phyloP scores from a whole-genome alignment of 805 yeast species.

The Kodamaea fukazawae region DNA sequence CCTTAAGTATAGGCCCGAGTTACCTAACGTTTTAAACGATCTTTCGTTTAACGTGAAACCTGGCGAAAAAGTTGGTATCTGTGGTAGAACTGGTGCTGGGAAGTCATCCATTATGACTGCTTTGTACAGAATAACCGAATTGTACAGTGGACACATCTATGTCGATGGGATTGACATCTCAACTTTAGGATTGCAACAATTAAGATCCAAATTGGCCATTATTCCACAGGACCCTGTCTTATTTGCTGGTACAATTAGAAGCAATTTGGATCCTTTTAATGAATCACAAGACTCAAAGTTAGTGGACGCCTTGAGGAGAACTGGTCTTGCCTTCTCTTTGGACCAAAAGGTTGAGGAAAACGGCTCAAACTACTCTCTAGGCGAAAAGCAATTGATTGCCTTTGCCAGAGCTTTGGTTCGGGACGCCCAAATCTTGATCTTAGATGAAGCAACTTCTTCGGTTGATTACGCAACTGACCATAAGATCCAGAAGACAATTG shows the following conservation, averaged over 20 bases:
- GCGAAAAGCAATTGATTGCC: conserved; percentile 76
- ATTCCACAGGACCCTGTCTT: conserved; percentile 73
- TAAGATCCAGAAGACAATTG: conserved; percentile 71
- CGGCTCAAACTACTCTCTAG: conserved; percentile 69
- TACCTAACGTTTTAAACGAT: conserved; percentile 56
- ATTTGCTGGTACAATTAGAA: conserved; percentile 55
- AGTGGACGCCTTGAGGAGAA: conserved; percentile 57
- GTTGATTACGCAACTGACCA: conserved; percentile 87
- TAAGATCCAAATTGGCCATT: conserved; percentile 58
- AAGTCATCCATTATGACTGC: conserved; percentile 67
- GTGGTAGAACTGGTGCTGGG: conserved; percentile 92
- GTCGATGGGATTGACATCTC: conserved; percentile 61
- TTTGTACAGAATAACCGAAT: conserved; percentile 53
- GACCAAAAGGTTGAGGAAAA: conserved; percentile 59
- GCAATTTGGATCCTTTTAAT: conserved; percentile 61
- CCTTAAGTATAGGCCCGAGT: conserved; percentile 55
- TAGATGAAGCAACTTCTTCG: conserved; percentile 80
- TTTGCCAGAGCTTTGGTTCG: conserved; percentile 80
- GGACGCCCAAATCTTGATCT: conserved; percentile 66
- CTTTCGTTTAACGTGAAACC: conserved; percentile 45
- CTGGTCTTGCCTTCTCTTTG: conserved; percentile 51
- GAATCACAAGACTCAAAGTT: conserved; percentile 47
- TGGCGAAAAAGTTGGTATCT: conserved; percentile 73
- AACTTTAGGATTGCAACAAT: conserved; percentile 49
- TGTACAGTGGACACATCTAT: conserved; percentile 44